phyloP scores from a whole-genome alignment of 1,284 basidiomycete genomes.

The Marasmius oreades region DNA sequence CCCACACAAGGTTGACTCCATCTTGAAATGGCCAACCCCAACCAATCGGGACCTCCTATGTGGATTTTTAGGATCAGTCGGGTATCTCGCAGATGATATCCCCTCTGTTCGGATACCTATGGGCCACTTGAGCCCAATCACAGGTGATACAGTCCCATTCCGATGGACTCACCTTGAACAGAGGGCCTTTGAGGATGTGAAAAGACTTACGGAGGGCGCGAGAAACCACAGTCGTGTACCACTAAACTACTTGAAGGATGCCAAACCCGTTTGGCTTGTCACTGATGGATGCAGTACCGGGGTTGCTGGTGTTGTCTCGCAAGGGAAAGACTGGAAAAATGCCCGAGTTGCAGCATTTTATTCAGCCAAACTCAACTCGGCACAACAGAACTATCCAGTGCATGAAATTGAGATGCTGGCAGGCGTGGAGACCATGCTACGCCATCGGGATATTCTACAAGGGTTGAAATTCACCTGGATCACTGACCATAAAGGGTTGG shows the following conservation, averaged over 20 bases:
- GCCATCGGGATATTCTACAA: conserved; percentile 16
- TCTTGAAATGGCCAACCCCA: conserved; percentile 23
- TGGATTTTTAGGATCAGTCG: conserved; percentile 14
- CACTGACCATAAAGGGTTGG: conserved; percentile 6
- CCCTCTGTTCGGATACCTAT: conserved; percentile 8
- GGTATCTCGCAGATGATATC: conserved; percentile 14
- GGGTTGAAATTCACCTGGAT: not conserved
- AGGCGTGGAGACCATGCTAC: conserved; percentile 22
- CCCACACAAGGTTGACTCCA: conserved; percentile 29
- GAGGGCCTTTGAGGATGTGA: conserved; percentile 26
- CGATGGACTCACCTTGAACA: conserved; percentile 10
- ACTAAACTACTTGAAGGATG: conserved; percentile 21
- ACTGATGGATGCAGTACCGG: conserved; percentile 24
- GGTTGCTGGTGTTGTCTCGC: conserved; percentile 20
- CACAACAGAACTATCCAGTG: conserved; percentile 10
- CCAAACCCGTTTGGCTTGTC: conserved; percentile 22
- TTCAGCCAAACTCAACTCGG: conserved; percentile 24
- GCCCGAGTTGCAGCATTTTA: conserved; percentile 21
- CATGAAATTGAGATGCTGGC: conserved; percentile 27
- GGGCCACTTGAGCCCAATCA: conserved; percentile 10
- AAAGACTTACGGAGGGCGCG: conserved; percentile 18
- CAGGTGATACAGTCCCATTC: conserved; percentile 13
- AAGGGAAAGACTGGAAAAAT: conserved; percentile 17
- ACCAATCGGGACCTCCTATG: conserved; percentile 6
- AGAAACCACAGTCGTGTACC: conserved; percentile 13